Percentiles rank a stretch among this genome's conserved stretches.
Evolutionary conservation across 2,329 filamentous ascomycete species (phyloP).

Genomic region (Trichoderma cornu-damae): DNA sequence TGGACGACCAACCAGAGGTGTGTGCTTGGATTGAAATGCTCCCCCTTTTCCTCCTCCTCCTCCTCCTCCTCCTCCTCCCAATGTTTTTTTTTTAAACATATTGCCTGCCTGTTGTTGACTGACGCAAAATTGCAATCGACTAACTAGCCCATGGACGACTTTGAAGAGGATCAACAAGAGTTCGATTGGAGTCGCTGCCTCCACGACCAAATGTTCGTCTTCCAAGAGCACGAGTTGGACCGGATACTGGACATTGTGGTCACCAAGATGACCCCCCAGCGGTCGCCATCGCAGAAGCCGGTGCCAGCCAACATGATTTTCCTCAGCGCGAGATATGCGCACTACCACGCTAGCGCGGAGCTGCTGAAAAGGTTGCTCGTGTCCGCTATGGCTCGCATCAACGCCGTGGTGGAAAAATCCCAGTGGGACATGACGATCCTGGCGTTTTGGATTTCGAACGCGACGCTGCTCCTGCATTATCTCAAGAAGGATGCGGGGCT

Average conservation of each 20-base stretch:
- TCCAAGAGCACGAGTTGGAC: constrained; percentile 89
- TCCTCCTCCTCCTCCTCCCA: too few species aligned
- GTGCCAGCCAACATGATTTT: constrained; percentile 97
- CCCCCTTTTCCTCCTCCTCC: not conserved
- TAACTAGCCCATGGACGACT: constrained; percentile 64
- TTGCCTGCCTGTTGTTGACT: not conserved
- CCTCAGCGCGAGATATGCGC: constrained; percentile 88
- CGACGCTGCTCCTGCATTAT: constrained; percentile 90
- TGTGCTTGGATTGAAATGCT: constrained; percentile 28
- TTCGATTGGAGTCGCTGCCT: constrained; percentile 94
- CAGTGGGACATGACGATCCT: constrained; percentile 99
- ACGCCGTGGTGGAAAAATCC: constrained; percentile 87
- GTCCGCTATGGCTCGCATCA: constrained; percentile 91
- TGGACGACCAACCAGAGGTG: constrained; percentile 93
- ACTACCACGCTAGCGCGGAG: constrained; percentile 88
- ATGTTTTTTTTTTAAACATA: too few species aligned
- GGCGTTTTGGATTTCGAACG: constrained; percentile 98
- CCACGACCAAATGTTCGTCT: constrained; percentile 99
- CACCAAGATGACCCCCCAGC: constrained; percentile 94
- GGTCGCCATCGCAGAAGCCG: constrained; percentile 94
- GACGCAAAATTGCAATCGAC: not conserved
- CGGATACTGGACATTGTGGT: constrained; percentile 93
- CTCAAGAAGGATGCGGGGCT: constrained; percentile 88
- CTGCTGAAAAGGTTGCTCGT: constrained; percentile 75
- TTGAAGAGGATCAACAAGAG: constrained; percentile 84